Conservation (phyloP, 23 red algal species). For the Rhodosorus marinus region DNA sequence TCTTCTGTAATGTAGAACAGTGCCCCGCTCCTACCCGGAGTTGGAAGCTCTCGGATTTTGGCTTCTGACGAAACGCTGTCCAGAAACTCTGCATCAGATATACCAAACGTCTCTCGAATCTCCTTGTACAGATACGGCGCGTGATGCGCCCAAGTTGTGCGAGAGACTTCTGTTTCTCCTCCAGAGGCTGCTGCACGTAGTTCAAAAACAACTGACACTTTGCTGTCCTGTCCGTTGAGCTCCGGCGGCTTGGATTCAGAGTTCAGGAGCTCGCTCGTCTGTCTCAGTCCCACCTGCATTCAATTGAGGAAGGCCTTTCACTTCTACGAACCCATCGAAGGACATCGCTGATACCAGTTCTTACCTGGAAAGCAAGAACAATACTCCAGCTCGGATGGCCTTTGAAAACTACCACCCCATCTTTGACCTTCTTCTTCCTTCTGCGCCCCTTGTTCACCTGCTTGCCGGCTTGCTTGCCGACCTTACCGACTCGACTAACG, state of each 20-base stretch:
- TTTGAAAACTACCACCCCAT: constrained; percentile 53
- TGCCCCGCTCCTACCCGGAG: constrained; percentile 46
- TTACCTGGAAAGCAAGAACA: constrained; percentile 47
- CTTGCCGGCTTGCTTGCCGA: too few species aligned
- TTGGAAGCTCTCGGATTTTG: constrained; percentile 51
- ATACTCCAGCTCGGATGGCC: constrained; percentile 56
- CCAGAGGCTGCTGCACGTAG: too few species aligned
- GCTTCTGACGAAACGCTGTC: constrained; percentile 32
- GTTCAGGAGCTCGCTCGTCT: constrained; percentile 33
- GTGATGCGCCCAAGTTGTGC: constrained; percentile 32
- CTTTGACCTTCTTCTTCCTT: constrained; percentile 31
- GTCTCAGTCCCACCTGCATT: constrained; percentile 49
- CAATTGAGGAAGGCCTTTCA: too few species aligned
- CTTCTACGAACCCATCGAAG: too few species aligned
- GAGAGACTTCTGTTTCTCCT: constrained; percentile 26
- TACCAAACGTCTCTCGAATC: constrained; percentile 36
- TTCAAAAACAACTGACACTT: too few species aligned
- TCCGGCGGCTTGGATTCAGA: constrained; percentile 9
- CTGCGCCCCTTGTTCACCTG: too few species aligned
- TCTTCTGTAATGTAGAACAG: constrained; percentile 86
- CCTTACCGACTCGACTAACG: too few species aligned
- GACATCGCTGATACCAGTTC: too few species aligned
- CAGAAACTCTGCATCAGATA: constrained; percentile 56
- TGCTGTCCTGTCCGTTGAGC: constrained; percentile 28
- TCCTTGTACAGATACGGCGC: constrained; percentile 50